Conservation (phyloP, 1,284 basidiomycete species). For the Anthracocystis panici-leucophaei region DNA sequence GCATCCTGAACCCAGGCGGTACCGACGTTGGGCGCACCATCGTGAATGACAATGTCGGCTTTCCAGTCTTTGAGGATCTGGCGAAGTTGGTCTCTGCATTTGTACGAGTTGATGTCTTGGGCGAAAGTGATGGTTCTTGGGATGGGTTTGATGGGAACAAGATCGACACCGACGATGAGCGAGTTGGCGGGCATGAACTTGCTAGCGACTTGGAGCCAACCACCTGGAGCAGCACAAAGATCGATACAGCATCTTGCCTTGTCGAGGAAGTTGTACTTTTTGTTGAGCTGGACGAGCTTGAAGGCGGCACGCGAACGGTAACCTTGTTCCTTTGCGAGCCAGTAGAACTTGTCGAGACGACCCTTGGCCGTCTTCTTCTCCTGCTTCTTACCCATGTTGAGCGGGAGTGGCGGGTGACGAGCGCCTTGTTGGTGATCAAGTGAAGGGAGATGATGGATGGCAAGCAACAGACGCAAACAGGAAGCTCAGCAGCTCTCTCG, state of each 20-base stretch:
- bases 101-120: conserved; percentile 92
- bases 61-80: conserved; percentile 97
- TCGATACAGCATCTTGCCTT: conserved; percentile 94
- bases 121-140: conserved; percentile 92
- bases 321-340: conserved; percentile 85
- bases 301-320: conserved; percentile 99
- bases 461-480: neutral
- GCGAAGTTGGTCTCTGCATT: conserved; percentile 88
- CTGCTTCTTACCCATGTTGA: conserved; percentile 65
- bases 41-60: conserved; percentile 99
- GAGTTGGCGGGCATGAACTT: conserved; percentile 98
- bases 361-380: conserved; percentile 69
- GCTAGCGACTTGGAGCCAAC: conserved; percentile 98
- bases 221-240: conserved; percentile 97
- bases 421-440: conserved; percentile 7
- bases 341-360: conserved; percentile 69
- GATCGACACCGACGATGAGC: conserved; percentile 95
- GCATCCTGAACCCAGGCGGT: conserved; percentile 99
- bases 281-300: conserved; percentile 99
- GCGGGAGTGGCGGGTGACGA: neutral
- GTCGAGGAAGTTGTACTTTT: conserved; percentile 94
- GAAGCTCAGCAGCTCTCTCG: conserved; percentile 8
- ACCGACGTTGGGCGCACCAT: conserved; percentile 99
- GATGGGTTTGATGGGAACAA: conserved; percentile 95
- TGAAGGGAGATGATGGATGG: conserved; percentile 13